A percentile compares a stretch with the other conserved stretches of the same genome.
These are phyloP conservation scores for Cubamyces lactineus DNA, from an alignment of 768 basidiomycete genomes.

Conservation along the genomic window DNA sequence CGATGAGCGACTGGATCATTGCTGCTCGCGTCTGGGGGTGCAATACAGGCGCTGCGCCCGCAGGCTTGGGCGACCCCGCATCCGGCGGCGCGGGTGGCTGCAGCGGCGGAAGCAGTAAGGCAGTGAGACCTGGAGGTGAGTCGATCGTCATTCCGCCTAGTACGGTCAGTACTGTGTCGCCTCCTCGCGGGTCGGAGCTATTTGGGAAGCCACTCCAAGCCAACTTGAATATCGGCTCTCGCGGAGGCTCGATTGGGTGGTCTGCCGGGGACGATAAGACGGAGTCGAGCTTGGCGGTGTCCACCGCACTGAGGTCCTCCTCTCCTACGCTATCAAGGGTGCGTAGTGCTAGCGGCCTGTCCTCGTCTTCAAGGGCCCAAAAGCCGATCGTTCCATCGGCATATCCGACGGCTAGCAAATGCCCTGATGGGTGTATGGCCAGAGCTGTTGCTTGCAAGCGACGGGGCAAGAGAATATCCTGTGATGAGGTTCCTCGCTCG, in stretches of 20 bases:
- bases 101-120: conserved; percentile 70
- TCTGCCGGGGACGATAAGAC: conserved; percentile 32
- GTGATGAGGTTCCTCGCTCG: not conserved
- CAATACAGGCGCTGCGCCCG: conserved; percentile 30
- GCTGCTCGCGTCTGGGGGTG: conserved; percentile 56
- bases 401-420: conserved; percentile 81
- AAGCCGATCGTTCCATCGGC: conserved; percentile 83
- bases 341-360: conserved; percentile 72
- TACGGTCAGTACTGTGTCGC: conserved; percentile 72
- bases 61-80: conserved; percentile 28
- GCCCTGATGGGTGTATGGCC: conserved; percentile 72
- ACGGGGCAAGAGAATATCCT: conserved; percentile 75
- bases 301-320: conserved; percentile 56
- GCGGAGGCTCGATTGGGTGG: conserved; percentile 25
- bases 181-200: conserved; percentile 64
- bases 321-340: conserved; percentile 61
- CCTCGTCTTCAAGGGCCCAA: conserved; percentile 80
- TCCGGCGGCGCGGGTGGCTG: conserved; percentile 53
- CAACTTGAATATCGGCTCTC: conserved; percentile 87
- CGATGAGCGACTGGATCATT: conserved; percentile 61
- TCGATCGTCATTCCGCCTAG: conserved; percentile 71
- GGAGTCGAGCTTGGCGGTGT: conserved; percentile 50
- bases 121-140: conserved; percentile 63
- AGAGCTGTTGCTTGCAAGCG: conserved; percentile 70
- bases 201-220: conserved; percentile 82